Percentiles rank a stretch among this genome's conserved stretches.
These are phyloP conservation scores for Lactarius evosmus DNA, from an alignment of 768 basidiomycete species.

Conservation along the genomic window DNA sequence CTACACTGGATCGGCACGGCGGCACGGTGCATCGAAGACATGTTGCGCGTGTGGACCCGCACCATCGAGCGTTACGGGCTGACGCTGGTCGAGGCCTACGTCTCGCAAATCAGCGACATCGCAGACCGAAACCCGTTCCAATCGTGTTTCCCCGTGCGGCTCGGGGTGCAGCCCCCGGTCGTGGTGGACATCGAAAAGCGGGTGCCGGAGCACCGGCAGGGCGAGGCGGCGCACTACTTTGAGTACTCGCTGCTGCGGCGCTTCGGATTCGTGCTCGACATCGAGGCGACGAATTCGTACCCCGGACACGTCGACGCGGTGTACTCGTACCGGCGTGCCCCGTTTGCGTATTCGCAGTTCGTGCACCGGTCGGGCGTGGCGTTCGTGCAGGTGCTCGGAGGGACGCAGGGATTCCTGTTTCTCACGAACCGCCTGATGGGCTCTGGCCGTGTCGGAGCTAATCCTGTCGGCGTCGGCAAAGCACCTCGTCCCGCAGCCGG, in stretches of 20 bases:
- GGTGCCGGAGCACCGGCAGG: conserved; percentile 62
- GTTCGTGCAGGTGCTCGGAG: conserved; percentile 85
- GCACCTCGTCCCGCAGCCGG: conserved; percentile 33
- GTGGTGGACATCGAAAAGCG: conserved; percentile 64
- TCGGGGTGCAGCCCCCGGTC: conserved; percentile 72
- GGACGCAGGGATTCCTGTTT: conserved; percentile 78
- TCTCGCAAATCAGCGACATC: conserved; percentile 87
- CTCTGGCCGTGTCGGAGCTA: conserved; percentile 57
- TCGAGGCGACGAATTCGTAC: conserved; percentile 75
- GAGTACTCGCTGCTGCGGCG: conserved; percentile 73
- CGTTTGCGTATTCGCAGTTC: conserved; percentile 84
- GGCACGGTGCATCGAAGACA: conserved; percentile 86
- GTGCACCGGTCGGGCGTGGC: conserved; percentile 88
- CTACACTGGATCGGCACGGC: conserved; percentile 96
- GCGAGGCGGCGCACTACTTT: conserved; percentile 59
- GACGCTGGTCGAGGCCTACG: conserved; percentile 89
- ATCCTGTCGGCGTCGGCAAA: conserved; percentile 21
- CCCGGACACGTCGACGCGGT: conserved; percentile 78
- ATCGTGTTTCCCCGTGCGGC: conserved; percentile 77
- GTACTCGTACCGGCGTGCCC: conserved; percentile 83
- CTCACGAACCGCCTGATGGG: conserved; percentile 84
- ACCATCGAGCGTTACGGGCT: conserved; percentile 87
- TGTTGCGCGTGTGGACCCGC: conserved; percentile 75
- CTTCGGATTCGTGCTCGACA: conserved; percentile 80
- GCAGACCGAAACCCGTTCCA: conserved; percentile 86